These are phyloP conservation scores for Aspergillus awamori DNA, from an alignment of 2,329 filamentous ascomycete genomes.

Conservation along the genomic window DNA sequence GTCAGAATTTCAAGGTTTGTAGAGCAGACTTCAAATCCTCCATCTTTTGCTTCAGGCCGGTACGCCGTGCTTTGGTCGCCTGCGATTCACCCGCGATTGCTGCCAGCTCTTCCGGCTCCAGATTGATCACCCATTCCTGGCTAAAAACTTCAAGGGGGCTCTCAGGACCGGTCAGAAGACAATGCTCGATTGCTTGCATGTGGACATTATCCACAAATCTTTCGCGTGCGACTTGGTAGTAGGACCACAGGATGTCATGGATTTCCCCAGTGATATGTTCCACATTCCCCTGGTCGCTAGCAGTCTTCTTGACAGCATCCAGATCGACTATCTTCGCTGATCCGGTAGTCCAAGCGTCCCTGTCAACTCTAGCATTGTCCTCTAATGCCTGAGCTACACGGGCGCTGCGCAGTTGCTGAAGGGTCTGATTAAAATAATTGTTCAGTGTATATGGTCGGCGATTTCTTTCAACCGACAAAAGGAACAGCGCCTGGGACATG, in stretches of 20 bases:
- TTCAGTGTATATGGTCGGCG: conserved; percentile 56
- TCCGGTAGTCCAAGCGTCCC: neutral
- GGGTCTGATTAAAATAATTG: conserved; percentile 52
- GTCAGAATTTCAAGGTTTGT: conserved; percentile 29
- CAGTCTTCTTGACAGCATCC: conserved; percentile 5
- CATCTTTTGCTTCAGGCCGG: conserved; percentile 51
- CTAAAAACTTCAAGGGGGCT: conserved; percentile 60
- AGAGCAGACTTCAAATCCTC: conserved; percentile 47
- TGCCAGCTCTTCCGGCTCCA: conserved; percentile 55
- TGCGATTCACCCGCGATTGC: conserved; percentile 62
- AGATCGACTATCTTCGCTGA: conserved; percentile 1
- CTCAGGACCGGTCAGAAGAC: conserved; percentile 53
- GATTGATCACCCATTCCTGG: conserved; percentile 52
- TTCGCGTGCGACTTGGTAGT: conserved; percentile 63
- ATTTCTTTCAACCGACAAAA: conserved; percentile 56
- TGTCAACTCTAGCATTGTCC: neutral
- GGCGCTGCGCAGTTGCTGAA: conserved; percentile 41
- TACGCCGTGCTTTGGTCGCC: conserved; percentile 44
- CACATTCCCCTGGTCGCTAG: conserved; percentile 20
- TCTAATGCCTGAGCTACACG: neutral
- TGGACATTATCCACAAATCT: conserved; percentile 67
- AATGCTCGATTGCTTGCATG: conserved; percentile 60
- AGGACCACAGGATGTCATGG: conserved; percentile 62
- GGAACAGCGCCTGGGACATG: conserved; percentile 53
- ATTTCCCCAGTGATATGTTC: conserved; percentile 49